A percentile compares a stretch with the other conserved stretches of the same genome.
These are phyloP conservation scores for Jatropha podagrica DNA, from an alignment of 441 rosid species.

Conservation along the genomic window DNA sequence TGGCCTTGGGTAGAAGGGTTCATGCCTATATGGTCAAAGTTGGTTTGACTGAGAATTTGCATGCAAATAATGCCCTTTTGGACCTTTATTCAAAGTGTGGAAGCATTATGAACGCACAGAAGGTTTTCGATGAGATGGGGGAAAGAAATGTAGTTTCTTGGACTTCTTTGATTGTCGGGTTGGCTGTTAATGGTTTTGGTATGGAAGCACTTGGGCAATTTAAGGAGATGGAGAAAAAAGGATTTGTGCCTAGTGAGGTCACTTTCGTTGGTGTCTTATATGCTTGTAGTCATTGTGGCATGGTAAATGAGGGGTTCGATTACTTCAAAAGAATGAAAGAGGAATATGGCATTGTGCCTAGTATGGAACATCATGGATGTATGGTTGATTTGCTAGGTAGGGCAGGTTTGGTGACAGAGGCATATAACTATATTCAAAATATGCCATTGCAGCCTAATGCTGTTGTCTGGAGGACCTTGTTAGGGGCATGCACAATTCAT, in stretches of 20 bases:
- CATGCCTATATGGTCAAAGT: constrained; percentile 58
- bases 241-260: constrained; percentile 50
- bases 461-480: constrained; percentile 71
- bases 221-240: constrained; percentile 47
- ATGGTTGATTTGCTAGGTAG: constrained; percentile 83
- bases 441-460: constrained; percentile 69
- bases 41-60: constrained; percentile 49
- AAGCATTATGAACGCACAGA: constrained; percentile 45
- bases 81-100: constrained; percentile 79
- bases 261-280: constrained; percentile 74
- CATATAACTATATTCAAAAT: constrained; percentile 43
- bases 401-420: constrained; percentile 65
- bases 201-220: constrained; percentile 61
- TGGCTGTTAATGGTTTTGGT: constrained; percentile 75
- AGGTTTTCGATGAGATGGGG: constrained; percentile 52
- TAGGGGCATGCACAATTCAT: constrained; percentile 65
- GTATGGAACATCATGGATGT: constrained; percentile 79
- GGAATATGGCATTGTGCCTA: constrained; percentile 50
- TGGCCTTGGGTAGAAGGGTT: constrained; percentile 60
- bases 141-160: constrained; percentile 68
- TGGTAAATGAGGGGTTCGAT: constrained; percentile 69
- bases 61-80: constrained; percentile 55
- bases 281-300: constrained; percentile 85
- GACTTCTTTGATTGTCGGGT: constrained; percentile 75
- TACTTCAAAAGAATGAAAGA: constrained; percentile 62